Conservation (phyloP, 371 early-diverging fungal genomes). For the Mortierella sp. region DNA sequence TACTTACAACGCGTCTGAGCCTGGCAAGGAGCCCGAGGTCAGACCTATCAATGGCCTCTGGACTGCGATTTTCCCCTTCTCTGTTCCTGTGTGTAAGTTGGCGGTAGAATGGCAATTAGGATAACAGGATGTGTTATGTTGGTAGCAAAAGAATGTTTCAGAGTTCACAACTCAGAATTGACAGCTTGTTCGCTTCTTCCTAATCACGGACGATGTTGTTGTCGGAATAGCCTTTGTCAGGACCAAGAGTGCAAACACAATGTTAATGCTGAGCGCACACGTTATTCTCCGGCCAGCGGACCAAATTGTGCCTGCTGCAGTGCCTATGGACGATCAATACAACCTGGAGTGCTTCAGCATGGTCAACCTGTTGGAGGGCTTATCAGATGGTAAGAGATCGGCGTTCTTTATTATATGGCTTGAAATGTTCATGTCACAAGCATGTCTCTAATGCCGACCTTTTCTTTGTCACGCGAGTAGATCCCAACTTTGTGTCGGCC, state of each 20-base stretch:
- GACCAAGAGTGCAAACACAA: slow-evolving; percentile 61
- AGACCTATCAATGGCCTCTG: slow-evolving; percentile 64
- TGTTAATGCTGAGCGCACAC: slow-evolving; percentile 65
- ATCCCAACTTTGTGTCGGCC: slow-evolving; percentile 45
- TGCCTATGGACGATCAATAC: slow-evolving; percentile 62
- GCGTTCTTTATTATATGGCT: slow-evolving; percentile 26
- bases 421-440: not conserved
- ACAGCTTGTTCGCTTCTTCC: not conserved
- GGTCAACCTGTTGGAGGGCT: slow-evolving; percentile 70
- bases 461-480: slow-evolving; percentile 37
- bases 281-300: slow-evolving; percentile 66
- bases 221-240: slow-evolving; percentile 61
- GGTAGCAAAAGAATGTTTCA: not conserved
- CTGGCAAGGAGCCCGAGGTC: slow-evolving; percentile 64
- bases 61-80: slow-evolving; percentile 70
- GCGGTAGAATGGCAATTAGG: not conserved
- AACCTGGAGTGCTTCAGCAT: slow-evolving; percentile 72
- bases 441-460: not conserved
- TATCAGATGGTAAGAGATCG: slow-evolving; percentile 65
- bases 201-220: not conserved
- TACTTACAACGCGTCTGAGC: slow-evolving; percentile 65
- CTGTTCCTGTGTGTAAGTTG: slow-evolving; percentile 72
- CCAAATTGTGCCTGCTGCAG: slow-evolving; percentile 35
- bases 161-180: not conserved
- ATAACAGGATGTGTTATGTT: not conserved